A percentile compares a stretch with the other conserved stretches of the same genome.
Conservation (phyloP, 768 basidiomycete species). For the Kwoniella sp. region DNA sequence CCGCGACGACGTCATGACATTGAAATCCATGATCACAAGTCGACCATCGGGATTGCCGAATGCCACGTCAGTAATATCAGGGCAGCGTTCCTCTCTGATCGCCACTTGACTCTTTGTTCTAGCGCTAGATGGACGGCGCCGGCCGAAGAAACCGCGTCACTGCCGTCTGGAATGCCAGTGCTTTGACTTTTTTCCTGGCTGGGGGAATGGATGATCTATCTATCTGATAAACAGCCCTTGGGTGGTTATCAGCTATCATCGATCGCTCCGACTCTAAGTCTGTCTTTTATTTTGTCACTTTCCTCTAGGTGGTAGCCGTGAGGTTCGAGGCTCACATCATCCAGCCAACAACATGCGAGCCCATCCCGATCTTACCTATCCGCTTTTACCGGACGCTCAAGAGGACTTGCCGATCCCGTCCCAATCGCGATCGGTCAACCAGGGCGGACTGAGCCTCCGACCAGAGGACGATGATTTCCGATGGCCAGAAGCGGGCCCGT, state of each 20-base stretch:
- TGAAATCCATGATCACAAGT: background rate
- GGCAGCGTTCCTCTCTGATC: background rate
- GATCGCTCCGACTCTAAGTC: background rate
- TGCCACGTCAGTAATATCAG: background rate
- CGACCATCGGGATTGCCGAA: conserved; percentile 1
- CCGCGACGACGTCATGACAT: background rate
- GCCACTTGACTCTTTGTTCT: background rate
- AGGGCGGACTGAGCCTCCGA: conserved; percentile 26
- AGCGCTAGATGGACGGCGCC: background rate
- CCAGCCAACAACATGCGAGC: conserved; percentile 21
- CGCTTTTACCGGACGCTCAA: conserved; percentile 21
- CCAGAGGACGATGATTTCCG: conserved; percentile 19
- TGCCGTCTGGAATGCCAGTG: background rate
- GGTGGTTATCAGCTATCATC: background rate
- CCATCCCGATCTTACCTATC: conserved; percentile 23
- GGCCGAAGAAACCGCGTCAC: background rate
- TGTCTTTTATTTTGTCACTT: background rate
- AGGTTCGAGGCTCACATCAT: too few species aligned
- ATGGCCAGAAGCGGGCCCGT: conserved; percentile 50
- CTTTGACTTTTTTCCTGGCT: conserved; percentile 2
- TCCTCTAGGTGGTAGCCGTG: background rate
- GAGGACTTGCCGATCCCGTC: conserved; percentile 18
- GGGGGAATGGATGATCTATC: background rate
- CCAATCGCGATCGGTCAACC: background rate
- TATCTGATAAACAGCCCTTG: conserved; percentile 16